phyloP scores from a whole-genome alignment of 352 stramenopile species.

The Phytophthora niederhauseri region DNA sequence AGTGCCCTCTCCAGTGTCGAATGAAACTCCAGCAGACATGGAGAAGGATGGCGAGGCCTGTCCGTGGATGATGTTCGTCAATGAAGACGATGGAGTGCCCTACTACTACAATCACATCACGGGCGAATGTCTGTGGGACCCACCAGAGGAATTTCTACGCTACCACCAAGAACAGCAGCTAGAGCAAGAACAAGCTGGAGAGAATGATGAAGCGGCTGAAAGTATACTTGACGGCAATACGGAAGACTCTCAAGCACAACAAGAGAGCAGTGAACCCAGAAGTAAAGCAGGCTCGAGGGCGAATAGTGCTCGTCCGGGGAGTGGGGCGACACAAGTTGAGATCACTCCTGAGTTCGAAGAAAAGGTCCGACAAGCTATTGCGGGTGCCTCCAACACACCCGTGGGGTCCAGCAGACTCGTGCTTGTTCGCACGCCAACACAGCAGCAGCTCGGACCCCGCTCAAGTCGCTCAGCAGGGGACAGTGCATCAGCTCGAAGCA shows the following conservation, averaged over 20 bases:
- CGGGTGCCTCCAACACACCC: constrained; percentile 46
- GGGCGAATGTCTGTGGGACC: constrained; percentile 69
- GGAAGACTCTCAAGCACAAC: background rate
- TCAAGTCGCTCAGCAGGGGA: constrained; percentile 9
- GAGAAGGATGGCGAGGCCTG: constrained; percentile 16
- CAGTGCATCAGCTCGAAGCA: constrained; percentile 9
- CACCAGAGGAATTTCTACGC: constrained; percentile 54
- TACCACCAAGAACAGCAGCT: constrained; percentile 41
- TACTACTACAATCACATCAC: constrained; percentile 80
- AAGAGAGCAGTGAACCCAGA: background rate
- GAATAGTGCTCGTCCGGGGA: background rate
- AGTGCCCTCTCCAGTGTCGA: background rate
- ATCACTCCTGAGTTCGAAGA: constrained; percentile 62
- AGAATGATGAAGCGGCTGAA: background rate
- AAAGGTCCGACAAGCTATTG: constrained; percentile 56
- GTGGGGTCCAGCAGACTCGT: constrained; percentile 51
- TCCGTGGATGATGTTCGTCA: constrained; percentile 75
- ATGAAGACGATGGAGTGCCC: constrained; percentile 60
- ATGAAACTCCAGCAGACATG: background rate
- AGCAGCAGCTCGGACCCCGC: constrained; percentile 25
- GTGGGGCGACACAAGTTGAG: background rate
- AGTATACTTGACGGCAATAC: background rate
- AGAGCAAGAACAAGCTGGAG: constrained; percentile 6
- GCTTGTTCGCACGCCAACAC: constrained; percentile 47
- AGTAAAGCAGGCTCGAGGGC: background rate